Conservation (phyloP, 768 basidiomycete species). For the Leccinum pellstonianum region DNA sequence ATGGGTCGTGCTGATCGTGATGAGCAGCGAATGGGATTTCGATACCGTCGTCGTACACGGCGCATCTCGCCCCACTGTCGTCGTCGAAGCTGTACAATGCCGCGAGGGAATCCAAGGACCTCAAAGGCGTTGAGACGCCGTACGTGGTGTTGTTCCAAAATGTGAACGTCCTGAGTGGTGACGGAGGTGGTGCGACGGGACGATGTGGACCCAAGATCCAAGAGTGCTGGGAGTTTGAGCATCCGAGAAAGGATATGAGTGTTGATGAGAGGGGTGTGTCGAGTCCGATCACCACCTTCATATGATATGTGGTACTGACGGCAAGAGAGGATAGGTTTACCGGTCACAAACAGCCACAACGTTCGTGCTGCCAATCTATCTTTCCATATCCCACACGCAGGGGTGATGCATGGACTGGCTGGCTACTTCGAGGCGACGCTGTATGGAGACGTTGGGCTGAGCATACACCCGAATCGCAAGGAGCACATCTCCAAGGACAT, state of each 20-base stretch:
- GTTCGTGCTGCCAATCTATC: slow-evolving; percentile 79
- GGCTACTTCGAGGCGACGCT: slow-evolving; percentile 97
- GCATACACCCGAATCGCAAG: slow-evolving; percentile 89
- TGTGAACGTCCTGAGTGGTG: slow-evolving; percentile 82
- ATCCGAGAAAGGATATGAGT: slow-evolving; percentile 80
- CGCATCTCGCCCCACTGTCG: slow-evolving; percentile 90
- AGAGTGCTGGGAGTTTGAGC: slow-evolving; percentile 97
- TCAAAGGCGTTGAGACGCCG: slow-evolving; percentile 85
- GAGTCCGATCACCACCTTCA: not conserved
- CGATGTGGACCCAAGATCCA: slow-evolving; percentile 83
- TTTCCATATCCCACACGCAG: slow-evolving; percentile 94
- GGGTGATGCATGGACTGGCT: slow-evolving; percentile 89
- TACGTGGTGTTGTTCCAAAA: slow-evolving; percentile 99
- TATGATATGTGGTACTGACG: slow-evolving; percentile 9
- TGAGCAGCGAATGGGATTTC: slow-evolving; percentile 83
- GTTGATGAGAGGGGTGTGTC: slow-evolving; percentile 65
- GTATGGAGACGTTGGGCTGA: slow-evolving; percentile 87
- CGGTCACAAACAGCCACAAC: slow-evolving; percentile 96
- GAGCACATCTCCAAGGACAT: slow-evolving; percentile 90
- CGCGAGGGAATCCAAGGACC: slow-evolving; percentile 61
- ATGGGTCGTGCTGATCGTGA: slow-evolving; percentile 11
- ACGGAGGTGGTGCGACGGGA: slow-evolving; percentile 58
- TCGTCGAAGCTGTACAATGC: slow-evolving; percentile 92
- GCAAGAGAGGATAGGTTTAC: slow-evolving; percentile 56
- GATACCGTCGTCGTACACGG: slow-evolving; percentile 94